phyloP scores from a whole-genome alignment of 2,329 filamentous ascomycete species.

The Helotiales sp. region DNA sequence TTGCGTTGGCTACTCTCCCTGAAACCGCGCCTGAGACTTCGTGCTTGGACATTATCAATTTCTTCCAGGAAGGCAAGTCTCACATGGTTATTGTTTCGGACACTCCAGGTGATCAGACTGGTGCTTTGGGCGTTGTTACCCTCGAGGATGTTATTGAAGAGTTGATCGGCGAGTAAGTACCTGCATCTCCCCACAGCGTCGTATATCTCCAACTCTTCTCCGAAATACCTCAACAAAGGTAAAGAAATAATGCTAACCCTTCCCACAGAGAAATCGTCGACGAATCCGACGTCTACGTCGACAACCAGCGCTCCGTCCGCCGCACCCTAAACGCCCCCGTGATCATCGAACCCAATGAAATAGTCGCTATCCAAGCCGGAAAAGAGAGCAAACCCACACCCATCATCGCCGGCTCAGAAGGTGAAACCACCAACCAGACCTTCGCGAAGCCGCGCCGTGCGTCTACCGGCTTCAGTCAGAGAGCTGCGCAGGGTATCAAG shows the following conservation, averaged over 20 bases:
- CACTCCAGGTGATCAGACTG: slow-evolving; percentile 82
- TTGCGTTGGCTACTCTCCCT: slow-evolving; percentile 89
- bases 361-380: neutral
- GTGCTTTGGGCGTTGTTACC: slow-evolving; percentile 91
- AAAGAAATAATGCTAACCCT: slow-evolving; percentile 33
- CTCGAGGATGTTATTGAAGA: slow-evolving; percentile 98
- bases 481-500: slow-evolving; percentile 67
- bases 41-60: slow-evolving; percentile 98
- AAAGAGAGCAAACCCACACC: neutral
- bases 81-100: slow-evolving; percentile 98
- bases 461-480: slow-evolving; percentile 53
- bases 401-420: slow-evolving; percentile 42
- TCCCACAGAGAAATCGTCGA: slow-evolving; percentile 87
- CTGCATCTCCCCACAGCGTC: neutral
- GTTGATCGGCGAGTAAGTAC: slow-evolving; percentile 89
- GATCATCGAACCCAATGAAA: slow-evolving; percentile 38
- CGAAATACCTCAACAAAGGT: neutral
- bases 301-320: slow-evolving; percentile 97
- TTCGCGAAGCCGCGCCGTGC: neutral
- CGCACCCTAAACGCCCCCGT: slow-evolving; percentile 64
- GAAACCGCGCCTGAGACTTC: slow-evolving; percentile 95
- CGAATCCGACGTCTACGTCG: slow-evolving; percentile 96
- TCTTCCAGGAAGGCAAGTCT: slow-evolving; percentile 98
- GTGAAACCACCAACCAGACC: slow-evolving; percentile 51
- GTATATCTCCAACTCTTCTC: neutral